Conservation (phyloP, 768 basidiomycete species). For the Auriscalpium vulgare region DNA sequence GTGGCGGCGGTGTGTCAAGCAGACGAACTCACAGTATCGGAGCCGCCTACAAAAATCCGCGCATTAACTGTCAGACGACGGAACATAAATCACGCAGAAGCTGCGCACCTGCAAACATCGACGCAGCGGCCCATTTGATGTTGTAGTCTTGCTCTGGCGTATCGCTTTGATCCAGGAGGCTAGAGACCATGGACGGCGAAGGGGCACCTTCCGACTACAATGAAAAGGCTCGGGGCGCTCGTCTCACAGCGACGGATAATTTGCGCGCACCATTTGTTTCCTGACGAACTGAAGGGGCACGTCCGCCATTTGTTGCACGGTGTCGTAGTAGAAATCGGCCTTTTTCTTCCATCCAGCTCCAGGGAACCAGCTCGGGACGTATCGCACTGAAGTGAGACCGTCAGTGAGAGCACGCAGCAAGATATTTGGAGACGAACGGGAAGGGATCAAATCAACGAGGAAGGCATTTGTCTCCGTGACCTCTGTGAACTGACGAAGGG, state of each 20-base stretch:
- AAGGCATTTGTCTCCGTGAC: background rate
- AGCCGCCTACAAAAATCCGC: background rate
- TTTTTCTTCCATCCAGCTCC: slow-evolving; percentile 14
- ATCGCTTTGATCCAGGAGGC: background rate
- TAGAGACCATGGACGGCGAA: background rate
- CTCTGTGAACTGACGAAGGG: background rate
- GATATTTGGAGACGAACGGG: background rate
- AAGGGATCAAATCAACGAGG: background rate
- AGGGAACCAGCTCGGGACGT: slow-evolving; percentile 19
- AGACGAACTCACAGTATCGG: background rate
- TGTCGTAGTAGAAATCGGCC: background rate
- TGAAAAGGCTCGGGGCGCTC: background rate
- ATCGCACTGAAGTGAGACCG: slow-evolving; percentile 9
- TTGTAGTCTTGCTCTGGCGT: background rate
- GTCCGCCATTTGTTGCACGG: background rate
- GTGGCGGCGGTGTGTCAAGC: no score
- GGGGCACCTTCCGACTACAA: slow-evolving; percentile 1
- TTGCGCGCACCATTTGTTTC: background rate
- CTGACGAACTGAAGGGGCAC: slow-evolving; percentile 3
- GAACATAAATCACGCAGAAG: no score
- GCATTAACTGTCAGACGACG: no score
- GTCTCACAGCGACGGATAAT: background rate
- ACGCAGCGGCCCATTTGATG: slow-evolving; percentile 3
- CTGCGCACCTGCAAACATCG: slow-evolving; percentile 2
- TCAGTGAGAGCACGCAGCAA: background rate